Base-by-base conservation (phyloP, 768 basidiomycete species). In the Daedalea quercina region DNA sequence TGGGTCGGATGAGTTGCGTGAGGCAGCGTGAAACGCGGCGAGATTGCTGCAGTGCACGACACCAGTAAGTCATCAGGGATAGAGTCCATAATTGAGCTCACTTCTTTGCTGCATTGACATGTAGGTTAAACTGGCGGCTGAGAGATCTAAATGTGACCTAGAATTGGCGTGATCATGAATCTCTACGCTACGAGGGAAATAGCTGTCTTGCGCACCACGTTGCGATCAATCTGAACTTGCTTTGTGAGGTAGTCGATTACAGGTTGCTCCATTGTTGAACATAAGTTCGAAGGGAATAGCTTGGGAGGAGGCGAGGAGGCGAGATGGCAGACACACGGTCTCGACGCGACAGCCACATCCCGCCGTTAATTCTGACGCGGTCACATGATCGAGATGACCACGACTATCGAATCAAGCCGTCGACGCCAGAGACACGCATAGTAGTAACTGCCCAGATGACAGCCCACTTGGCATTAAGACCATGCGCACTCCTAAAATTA, bases 21-120 rank as follows among this genome's bases (percentile, higher is more conserved):
- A 72, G 34, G 75, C 69, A 8, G 73, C 70, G 60, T 83, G 74
- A 60, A 80, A 91, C 1, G 64, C 61, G 15, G 78, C 79, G 8
- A 92, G 75, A 60, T 85, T 83, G 60, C 90, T 91, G 59, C 9
- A 17, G 35, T 42, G 34, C 24, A 54, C 15, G 22, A 53, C 47
- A 15, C 15, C 9, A 55, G 25, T 33, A 11, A 40, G 37, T 15
- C 19, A 26, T 11, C 17, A 35, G 35, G 11, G 9, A 26, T n/a
- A 28, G 3, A 26, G 1, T n/a, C 9, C 9, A 17, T 20, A 50
- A 37, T 23, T n/a, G 17, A 47, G 48, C 77, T 61, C 54, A 90
- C 90, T 82, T 85, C 65, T 90, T 92, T 19, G 90, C 89, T 34
- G 69, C 69, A 65, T 90, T 87, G 61, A 90, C 87, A 60, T 90